Percentiles rank a stretch among this genome's conserved stretches.
Conservation (phyloP, 768 basidiomycete species). For the Naganishia randhawae region DNA sequence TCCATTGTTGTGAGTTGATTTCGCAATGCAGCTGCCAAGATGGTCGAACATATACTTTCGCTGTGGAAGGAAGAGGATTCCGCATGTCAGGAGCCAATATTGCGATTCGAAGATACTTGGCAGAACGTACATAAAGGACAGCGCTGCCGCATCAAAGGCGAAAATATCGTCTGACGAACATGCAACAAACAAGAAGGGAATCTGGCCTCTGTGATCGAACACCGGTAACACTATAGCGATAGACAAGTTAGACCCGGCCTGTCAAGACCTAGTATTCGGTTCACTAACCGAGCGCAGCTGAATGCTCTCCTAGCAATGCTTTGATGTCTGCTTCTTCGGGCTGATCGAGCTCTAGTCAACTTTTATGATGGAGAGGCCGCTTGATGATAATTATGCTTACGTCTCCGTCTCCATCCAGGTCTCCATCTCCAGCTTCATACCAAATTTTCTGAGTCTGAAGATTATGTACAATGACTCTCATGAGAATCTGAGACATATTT, state of each 20-base stretch:
- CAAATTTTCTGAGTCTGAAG: conserved; percentile 44
- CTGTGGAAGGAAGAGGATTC: neutral
- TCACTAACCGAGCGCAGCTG: neutral
- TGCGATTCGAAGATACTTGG: neutral
- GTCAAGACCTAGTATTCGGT: neutral
- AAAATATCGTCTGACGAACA: conserved; percentile 48
- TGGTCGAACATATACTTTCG: conserved; percentile 46
- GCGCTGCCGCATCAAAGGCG: conserved; percentile 42
- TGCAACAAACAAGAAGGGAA: conserved; percentile 44
- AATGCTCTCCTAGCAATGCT: neutral
- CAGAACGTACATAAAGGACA: conserved; percentile 39
- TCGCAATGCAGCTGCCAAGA: conserved; percentile 34
- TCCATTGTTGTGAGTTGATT: conserved; percentile 15
- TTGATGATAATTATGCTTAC: conserved; percentile 12
- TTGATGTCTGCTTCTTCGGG: conserved; percentile 7
- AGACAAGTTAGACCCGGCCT: neutral
- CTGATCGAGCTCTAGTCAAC: neutral
- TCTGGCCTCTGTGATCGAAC: conserved; percentile 45
- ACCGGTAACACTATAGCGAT: conserved; percentile 39
- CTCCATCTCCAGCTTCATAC: conserved; percentile 32
- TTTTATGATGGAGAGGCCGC: neutral
- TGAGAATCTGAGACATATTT: conserved; percentile 2
- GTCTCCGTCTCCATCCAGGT: conserved; percentile 30
- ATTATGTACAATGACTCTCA: conserved; percentile 39
- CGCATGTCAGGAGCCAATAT: neutral